Evolutionary conservation across 2,329 filamentous ascomycete genomes (phyloP), one percentile per base, ranked within the genome.

Genomic region (Venturia nashicola): DNA sequence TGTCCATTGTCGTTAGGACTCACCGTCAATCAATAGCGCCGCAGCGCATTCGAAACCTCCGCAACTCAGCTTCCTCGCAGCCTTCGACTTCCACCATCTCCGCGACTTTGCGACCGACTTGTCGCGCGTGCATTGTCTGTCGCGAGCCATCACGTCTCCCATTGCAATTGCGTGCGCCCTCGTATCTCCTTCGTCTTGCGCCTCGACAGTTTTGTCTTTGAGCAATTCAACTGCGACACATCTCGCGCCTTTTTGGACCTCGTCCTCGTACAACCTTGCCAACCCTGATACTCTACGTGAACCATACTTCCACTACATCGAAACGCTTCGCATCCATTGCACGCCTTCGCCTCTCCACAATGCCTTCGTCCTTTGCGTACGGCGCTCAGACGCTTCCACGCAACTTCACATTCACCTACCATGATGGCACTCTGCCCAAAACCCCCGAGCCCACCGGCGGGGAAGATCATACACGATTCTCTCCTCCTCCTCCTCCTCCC

Each of bases 401-500:
- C 63, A 79, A 76, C 72, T 78, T 79, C 73, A 77, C 75, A 68
- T 80, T 80, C 68, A 76, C 79, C 70, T 79, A 77, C 71, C 73
- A 72, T 61, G 77, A 80, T 69, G 74, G 71, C 63, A 70, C 76
- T 42, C 69, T 74, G 64, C 80, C 80, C 55, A 77, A 72, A 62
- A 79, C 77, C 5, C 77, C 76, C 67, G 79, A 74, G 72, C 78
- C 71, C 54, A 74, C 71, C 73, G 54, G 69, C 40, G 68, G 68
- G 61, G 63, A 67, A 40, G 65, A 69, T 14, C 57, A 54, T 18
- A 61, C 69, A 40, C 68, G 70, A n/a, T 67, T 34, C 32, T 36
- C 39, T 36, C 61, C 64, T 42, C 64, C 64, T 36, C 64, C 64
- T 36, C 64, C 64, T 6, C 34, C 34, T 16, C 36, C 62, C 16